Evolutionary conservation across 2,329 filamentous ascomycete species (phyloP), one percentile per base, ranked within the genome.

Genomic region (Gnomoniopsis sp.): DNA sequence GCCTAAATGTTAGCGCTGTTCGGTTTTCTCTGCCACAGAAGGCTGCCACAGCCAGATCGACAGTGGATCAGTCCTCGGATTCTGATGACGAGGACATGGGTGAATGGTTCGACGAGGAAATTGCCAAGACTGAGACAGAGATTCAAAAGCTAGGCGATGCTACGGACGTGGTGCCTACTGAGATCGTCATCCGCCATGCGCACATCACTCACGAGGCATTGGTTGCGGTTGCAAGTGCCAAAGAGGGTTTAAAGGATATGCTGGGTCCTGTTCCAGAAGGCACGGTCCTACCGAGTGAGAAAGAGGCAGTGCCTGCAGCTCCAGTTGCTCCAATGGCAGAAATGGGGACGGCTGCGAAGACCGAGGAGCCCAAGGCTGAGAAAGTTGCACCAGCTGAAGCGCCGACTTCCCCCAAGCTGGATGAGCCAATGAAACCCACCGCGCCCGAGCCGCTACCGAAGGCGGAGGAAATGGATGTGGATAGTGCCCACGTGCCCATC

Each of bases 61-160:
- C 72, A 12, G 63, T 71, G 4, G 76, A 77, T 49, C 72, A 75
- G 55, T 79, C 80, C 49, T 83, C 81, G 0, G 82, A 85, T 55
- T 79, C 77, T 63, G 78, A 85, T 47, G 83, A 86, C 58, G 83
- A 85, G 50, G 79, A 83, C 48, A 80, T 85, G 72, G 81, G 78
- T 19, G 80, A 83, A 53, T 81, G 81, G 59, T 83, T 86, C 55
- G 75, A 79, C 54, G 73, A 74, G 55, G 74, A 84, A 63, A 83
- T 85, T 41, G 68, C 73, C 46, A 80, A 84, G 65, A 75, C 77
- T 2, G 78, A 84, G 60, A 71, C 71, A 0, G 76, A 82, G 55
- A 65, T 86, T 33, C 74, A 75, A 59, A 78, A 77, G 52, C 68
- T 84, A 7, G 74, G 79, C 57, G 68, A 66, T 3, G 65, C 74